A percentile compares a stretch with the other conserved stretches of the same genome.
Evolutionary conservation across 1,284 basidiomycete species (phyloP).

Genomic region (Tylopilus orsonianus): DNA sequence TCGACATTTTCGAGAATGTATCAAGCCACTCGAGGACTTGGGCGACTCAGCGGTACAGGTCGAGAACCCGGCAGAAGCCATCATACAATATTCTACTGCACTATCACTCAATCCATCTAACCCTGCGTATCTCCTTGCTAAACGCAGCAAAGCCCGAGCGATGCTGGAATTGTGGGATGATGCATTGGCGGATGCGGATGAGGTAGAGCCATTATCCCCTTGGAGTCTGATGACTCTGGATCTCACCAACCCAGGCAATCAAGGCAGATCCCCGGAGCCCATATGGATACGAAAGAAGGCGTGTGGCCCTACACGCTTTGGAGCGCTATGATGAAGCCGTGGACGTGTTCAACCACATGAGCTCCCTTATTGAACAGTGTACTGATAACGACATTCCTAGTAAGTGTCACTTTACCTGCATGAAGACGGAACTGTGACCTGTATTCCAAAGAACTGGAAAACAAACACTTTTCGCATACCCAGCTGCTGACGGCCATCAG

Average conservation of each 20-base stretch:
- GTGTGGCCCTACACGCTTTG: neutral
- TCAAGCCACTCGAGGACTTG: too few relatives aligned
- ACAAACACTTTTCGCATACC: too few relatives aligned
- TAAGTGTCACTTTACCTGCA: neutral
- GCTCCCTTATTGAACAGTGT: neutral
- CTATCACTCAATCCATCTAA: neutral
- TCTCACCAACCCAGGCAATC: neutral
- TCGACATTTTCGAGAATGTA: neutral
- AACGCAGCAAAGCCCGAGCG: too few relatives aligned
- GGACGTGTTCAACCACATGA: neutral
- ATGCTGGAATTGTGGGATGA: neutral
- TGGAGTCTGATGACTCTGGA: neutral
- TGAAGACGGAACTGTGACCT: too few relatives aligned
- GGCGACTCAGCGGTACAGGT: neutral
- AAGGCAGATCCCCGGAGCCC: neutral
- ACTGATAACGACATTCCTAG: neutral
- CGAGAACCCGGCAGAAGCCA: neutral
- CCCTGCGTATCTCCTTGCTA: neutral
- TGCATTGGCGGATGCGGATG: neutral
- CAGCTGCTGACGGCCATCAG: too few relatives aligned
- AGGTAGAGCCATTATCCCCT: too few relatives aligned
- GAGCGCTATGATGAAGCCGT: neutral
- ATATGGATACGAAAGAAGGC: neutral
- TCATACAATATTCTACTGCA: neutral
- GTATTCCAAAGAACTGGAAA: too few relatives aligned